A percentile compares a stretch with the other conserved stretches of the same genome.
Evolutionary conservation across 192 early-diverging fungal genomes (phyloP).

Genomic region (Pilaira anomala): DNA sequence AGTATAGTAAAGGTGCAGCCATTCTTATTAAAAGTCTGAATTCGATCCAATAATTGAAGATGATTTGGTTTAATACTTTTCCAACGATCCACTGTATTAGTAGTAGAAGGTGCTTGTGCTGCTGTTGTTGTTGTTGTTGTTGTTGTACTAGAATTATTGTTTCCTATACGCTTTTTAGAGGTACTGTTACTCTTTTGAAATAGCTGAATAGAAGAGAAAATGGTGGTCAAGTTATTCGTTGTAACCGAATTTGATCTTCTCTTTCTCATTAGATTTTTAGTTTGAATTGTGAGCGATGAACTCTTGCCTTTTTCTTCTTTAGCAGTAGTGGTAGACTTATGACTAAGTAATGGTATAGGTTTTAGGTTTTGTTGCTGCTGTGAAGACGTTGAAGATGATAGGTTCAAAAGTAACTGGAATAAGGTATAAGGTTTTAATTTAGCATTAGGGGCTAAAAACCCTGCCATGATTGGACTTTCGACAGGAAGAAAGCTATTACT

Average conservation of each 20-base stretch:
- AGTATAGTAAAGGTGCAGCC: constrained; percentile 16
- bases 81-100: too few species aligned
- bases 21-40: neutral
- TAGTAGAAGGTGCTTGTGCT: neutral
- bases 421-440: constrained; percentile 26
- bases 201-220: neutral
- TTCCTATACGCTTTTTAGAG: neutral
- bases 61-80: constrained; percentile 23
- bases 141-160: neutral
- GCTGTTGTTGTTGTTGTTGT: neutral
- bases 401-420: constrained; percentile 9
- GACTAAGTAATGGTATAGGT: neutral
- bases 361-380: neutral
- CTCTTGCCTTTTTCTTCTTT: neutral
- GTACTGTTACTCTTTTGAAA: neutral
- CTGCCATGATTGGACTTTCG: neutral
- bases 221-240: neutral
- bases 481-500: neutral
- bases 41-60: constrained; percentile 13
- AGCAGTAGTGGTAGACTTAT: neutral
- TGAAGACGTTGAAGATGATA: neutral
- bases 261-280: neutral
- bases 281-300: neutral
- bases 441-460: constrained; percentile 24
- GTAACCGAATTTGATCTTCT: constrained; percentile 12